Conservation (phyloP, 768 basidiomycete species). For the Cystobasidiopsis lactophilus region DNA sequence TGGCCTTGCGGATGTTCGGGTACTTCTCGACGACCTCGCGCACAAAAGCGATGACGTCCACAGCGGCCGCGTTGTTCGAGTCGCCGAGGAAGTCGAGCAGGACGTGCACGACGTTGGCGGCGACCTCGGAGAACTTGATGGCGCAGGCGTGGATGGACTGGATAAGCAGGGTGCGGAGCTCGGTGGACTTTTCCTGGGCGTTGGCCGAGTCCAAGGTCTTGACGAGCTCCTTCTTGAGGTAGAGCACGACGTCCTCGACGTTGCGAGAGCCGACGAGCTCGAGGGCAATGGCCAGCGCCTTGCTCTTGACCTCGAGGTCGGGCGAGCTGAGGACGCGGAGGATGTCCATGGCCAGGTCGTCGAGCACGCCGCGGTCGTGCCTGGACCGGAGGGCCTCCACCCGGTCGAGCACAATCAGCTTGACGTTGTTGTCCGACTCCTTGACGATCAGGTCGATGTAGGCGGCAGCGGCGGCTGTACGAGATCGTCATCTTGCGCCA, state of each 20-base stretch:
- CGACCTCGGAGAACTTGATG: constrained; percentile 89
- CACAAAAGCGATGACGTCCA: constrained; percentile 79
- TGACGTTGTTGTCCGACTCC: constrained; percentile 98
- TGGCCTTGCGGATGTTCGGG: constrained; percentile 56
- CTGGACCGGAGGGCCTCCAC: constrained; percentile 58
- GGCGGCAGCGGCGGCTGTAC: constrained; percentile 59
- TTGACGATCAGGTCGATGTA: constrained; percentile 75
- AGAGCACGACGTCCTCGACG: constrained; percentile 84
- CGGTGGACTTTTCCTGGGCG: constrained; percentile 77
- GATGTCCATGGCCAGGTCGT: constrained; percentile 84
- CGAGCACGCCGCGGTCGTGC: constrained; percentile 60
- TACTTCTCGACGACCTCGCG: constrained; percentile 95
- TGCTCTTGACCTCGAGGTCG: constrained; percentile 88
- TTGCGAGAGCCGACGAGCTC: constrained; percentile 85
- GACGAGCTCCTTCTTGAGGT: constrained; percentile 94
- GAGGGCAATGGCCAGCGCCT: constrained; percentile 69
- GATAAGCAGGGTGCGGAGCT: constrained; percentile 87
- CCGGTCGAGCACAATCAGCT: constrained; percentile 84
- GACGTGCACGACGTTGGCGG: constrained; percentile 66
- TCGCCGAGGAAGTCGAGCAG: constrained; percentile 72
- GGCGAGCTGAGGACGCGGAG: constrained; percentile 48
- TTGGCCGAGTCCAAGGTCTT: constrained; percentile 63
- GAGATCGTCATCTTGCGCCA: not conserved
- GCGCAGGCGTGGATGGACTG: constrained; percentile 93
- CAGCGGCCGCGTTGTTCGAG: constrained; percentile 77